Conservation (phyloP, 2,329 filamentous ascomycete species). For the Trichophyton benhamiae region DNA sequence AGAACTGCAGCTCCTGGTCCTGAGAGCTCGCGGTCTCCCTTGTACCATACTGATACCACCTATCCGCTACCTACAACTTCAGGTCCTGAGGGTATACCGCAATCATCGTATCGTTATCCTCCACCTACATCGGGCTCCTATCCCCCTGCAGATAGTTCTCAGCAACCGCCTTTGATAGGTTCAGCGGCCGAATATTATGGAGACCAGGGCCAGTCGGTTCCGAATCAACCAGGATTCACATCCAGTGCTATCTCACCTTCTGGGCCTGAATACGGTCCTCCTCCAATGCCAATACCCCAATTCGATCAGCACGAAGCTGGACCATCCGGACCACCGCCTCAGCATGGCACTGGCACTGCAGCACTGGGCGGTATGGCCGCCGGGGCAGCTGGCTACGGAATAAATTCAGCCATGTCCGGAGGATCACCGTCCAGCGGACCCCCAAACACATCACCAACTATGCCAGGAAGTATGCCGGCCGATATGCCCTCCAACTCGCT, state of each 20-base stretch:
- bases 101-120: background rate
- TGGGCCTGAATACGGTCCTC: slow-evolving; percentile 44
- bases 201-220: slow-evolving; percentile 49
- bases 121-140: background rate
- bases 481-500: background rate
- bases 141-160: background rate
- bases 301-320: slow-evolving; percentile 30
- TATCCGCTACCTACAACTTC: background rate
- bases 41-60: background rate
- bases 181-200: slow-evolving; percentile 51
- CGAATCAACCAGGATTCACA: slow-evolving; percentile 48
- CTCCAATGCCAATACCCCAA: slow-evolving; percentile 44
- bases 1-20: background rate
- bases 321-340: background rate
- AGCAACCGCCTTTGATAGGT: slow-evolving; percentile 28
- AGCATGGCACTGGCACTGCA: slow-evolving; percentile 41
- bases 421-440: background rate
- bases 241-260: slow-evolving; percentile 34
- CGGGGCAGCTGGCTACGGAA: slow-evolving; percentile 28
- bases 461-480: background rate
- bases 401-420: slow-evolving; percentile 23
- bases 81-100: background rate
- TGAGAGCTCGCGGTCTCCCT: background rate
- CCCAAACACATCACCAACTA: background rate
- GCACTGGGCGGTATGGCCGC: slow-evolving; percentile 33